A percentile compares a stretch with the other conserved stretches of the same genome.
Conservation (phyloP, 2,329 filamentous ascomycete genomes). For the Teratosphaeria viscida region DNA sequence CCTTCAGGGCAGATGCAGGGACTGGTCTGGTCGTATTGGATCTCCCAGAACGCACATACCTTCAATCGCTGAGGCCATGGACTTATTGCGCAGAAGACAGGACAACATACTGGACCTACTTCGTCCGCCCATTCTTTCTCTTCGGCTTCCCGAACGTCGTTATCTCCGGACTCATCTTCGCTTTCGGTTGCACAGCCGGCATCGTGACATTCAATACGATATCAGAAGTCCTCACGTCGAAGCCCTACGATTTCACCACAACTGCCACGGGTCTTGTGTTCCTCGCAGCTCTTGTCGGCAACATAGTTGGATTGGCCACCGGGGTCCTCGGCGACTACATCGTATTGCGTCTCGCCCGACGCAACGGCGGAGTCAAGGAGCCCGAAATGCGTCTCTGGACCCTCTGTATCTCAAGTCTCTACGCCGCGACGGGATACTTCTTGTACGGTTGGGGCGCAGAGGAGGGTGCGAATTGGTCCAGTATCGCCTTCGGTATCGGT, state of each 20-base stretch:
- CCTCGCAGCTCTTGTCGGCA: slow-evolving; percentile 27
- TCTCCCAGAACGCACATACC: not conserved
- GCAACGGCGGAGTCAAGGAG: slow-evolving; percentile 31
- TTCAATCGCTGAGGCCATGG: not conserved
- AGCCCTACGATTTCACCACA: slow-evolving; percentile 28
- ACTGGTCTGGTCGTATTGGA: not conserved
- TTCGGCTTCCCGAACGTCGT: not conserved
- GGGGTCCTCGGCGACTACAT: slow-evolving; percentile 27
- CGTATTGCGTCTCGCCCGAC: slow-evolving; percentile 25
- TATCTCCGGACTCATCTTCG: not conserved
- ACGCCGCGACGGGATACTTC: not conserved
- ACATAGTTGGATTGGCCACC: slow-evolving; percentile 26
- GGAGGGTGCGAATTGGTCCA: not conserved
- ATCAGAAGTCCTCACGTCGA: slow-evolving; percentile 23
- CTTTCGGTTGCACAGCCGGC: not conserved
- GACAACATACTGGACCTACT: not conserved
- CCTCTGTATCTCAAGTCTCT: slow-evolving; percentile 13
- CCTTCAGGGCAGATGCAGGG: not conserved
- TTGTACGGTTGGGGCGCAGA: not conserved
- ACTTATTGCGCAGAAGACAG: not conserved
- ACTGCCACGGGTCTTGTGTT: slow-evolving; percentile 30
- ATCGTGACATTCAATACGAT: not conserved
- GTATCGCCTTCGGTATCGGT: not conserved
- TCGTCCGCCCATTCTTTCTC: not conserved
- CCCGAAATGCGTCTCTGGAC: slow-evolving; percentile 32